Conservation (phyloP, 805 yeast genomes). For the Gaillardinia entomophila region DNA sequence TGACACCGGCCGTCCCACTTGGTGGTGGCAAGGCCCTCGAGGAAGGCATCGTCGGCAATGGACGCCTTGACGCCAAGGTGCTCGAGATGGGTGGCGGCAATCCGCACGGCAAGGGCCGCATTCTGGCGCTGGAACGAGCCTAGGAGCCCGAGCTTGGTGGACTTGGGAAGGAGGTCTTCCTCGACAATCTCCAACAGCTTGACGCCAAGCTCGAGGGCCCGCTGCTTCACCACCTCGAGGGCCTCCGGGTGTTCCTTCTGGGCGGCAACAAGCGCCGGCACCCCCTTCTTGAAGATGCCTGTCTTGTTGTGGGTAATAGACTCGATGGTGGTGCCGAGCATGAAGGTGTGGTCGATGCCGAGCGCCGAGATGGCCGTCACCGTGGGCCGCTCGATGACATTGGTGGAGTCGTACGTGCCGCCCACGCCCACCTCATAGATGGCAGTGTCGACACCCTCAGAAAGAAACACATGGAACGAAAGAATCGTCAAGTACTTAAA, state of each 20-base stretch:
- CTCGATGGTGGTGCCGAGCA: conserved; percentile 81
- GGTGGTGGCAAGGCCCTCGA: conserved; percentile 58
- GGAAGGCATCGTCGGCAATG: conserved; percentile 44
- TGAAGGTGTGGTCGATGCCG: conserved; percentile 87
- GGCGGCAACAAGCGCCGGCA: conserved; percentile 61
- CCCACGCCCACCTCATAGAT: conserved; percentile 98
- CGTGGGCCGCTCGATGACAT: conserved; percentile 71
- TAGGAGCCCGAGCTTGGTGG: conserved; percentile 60
- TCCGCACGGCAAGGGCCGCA: conserved; percentile 79
- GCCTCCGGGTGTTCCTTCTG: conserved; percentile 50
- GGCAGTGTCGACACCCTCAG: conserved; percentile 89
- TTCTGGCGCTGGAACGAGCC: conserved; percentile 83
- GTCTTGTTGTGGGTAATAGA: conserved; percentile 96
- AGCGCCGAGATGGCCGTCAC: conserved; percentile 81
- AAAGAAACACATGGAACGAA: conserved; percentile 84
- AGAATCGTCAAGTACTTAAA: conserved; percentile 85
- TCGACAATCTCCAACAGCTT: conserved; percentile 47
- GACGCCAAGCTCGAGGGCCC: conserved; percentile 62
- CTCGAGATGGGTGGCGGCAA: conserved; percentile 57
- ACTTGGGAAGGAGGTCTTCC: conserved; percentile 27
- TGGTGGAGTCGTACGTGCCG: conserved; percentile 96
- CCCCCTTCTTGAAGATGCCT: conserved; percentile 74
- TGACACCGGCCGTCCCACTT: conserved; percentile 98
- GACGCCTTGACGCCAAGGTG: conserved; percentile 36
- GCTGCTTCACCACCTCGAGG: conserved; percentile 47